phyloP scores from a whole-genome alignment of 495 filamentous ascomycete genomes.

The Filosporella fistucella region DNA sequence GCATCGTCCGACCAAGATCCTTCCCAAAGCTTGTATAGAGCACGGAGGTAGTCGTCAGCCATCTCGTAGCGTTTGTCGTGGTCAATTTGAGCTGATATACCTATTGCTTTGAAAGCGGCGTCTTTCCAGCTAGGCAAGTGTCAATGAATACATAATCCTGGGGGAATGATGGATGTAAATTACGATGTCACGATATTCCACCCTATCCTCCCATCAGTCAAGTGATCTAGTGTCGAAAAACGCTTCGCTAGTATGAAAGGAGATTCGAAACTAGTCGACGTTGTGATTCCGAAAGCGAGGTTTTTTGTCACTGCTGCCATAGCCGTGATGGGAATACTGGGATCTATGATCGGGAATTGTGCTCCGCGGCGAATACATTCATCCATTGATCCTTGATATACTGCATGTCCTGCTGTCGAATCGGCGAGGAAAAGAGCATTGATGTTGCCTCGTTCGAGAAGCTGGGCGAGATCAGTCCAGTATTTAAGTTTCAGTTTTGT shows the following conservation, averaged over 20 bases:
- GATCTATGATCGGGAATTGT: neutral
- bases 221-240: constrained; percentile 48
- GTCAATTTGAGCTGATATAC: constrained; percentile 47
- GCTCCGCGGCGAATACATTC: neutral
- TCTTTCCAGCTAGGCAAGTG: constrained; percentile 49
- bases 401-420: neutral
- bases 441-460: constrained; percentile 7
- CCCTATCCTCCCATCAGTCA: constrained; percentile 45
- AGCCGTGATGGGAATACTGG: constrained; percentile 1
- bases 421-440: constrained; percentile 8
- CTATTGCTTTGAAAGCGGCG: constrained; percentile 52
- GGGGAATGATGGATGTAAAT: too few species aligned
- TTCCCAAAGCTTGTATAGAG: constrained; percentile 57
- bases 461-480: constrained; percentile 3
- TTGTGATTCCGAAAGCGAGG: constrained; percentile 41
- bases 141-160: constrained; percentile 38
- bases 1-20: constrained; percentile 55
- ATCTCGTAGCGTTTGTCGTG: constrained; percentile 57
- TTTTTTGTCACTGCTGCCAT: constrained; percentile 21
- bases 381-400: neutral
- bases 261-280: constrained; percentile 41
- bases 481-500: constrained; percentile 1
- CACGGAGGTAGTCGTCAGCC: constrained; percentile 56
- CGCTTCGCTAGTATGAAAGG: constrained; percentile 44
- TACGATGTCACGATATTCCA: constrained; percentile 58